Base-by-base conservation (phyloP, 192 early-diverging fungal genomes). In the Gaertneriomyces sp. region DNA sequence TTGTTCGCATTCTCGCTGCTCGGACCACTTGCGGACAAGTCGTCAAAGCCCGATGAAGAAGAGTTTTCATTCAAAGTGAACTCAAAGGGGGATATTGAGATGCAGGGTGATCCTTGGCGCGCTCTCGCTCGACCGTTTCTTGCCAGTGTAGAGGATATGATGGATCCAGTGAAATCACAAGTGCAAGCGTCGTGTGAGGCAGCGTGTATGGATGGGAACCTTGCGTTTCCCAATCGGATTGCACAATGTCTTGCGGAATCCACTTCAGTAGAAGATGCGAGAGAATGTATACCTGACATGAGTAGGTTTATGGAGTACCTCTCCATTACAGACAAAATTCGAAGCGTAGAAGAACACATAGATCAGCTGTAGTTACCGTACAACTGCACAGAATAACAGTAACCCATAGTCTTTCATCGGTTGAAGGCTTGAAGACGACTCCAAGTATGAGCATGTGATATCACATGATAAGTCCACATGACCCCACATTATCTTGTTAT, bases 11-110 rank as follows among this genome's bases (percentile, higher is more conserved):
- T 33, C 25, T 33, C 25, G 25, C 25, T 33, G 25, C 25, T 33
- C 25, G 25, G 25, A 0, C 25, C 25, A 33, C 25, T 33, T 33
- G 25, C 25, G 2, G 25, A 33, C 25, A 33, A 33, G 2, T 2
- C 25, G 2, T 33, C 25, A 0, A 33, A 33, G 25, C 2, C 25
- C 25, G 49, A 51, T 17, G 49, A 51, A 20, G 49, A 51, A 20
- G 49, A 20, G 5, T 51, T 51, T 6, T 17, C 49, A 51, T 51
- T 51, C 49, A 51, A 51, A 51, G 49, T 51, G n/a, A 51, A n/a
- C 6, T 3, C 4, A n/a, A 51, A 51, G 20, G 49, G 49, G 6
- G 49, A 51, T n/a, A 51, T 51, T 51, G n/a, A 51, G 20, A 51
- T 51, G n/a, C n/a, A 6, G 20, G 49, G 49, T 20, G n/a, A n/a